Evolutionary conservation across 2,329 filamentous ascomycete species (phyloP).

Genomic region (Diplocarpon rosae): DNA sequence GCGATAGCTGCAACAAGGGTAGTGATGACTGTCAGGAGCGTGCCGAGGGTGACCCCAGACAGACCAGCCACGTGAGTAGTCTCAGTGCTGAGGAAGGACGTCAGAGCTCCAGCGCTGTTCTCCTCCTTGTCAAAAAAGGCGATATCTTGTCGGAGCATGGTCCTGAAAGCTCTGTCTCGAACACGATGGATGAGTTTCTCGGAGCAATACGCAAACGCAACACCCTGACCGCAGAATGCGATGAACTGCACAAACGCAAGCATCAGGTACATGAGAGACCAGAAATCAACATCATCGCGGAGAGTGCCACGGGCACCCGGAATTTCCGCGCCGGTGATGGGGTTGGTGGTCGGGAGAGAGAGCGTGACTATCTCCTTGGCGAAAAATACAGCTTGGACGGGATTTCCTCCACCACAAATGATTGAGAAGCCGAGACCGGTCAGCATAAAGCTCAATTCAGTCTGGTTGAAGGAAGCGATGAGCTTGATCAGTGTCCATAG

Average conservation of each 20-base stretch:
- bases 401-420: constrained; percentile 73
- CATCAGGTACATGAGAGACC: constrained; percentile 82
- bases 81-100: constrained; percentile 79
- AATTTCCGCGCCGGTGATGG: constrained; percentile 34
- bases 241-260: constrained; percentile 65
- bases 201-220: constrained; percentile 75
- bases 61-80: constrained; percentile 83
- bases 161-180: constrained; percentile 70
- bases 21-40: constrained; percentile 67
- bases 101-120: constrained; percentile 81
- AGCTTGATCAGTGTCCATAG: constrained; percentile 69
- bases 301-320: constrained; percentile 31
- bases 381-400: constrained; percentile 70
- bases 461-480: constrained; percentile 67
- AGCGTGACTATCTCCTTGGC: constrained; percentile 75
- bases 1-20: constrained; percentile 67
- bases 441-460: constrained; percentile 62
- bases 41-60: constrained; percentile 78
- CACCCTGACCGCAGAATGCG: constrained; percentile 55
- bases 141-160: constrained; percentile 87
- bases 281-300: constrained; percentile 67
- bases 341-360: constrained; percentile 33
- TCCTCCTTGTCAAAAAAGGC: constrained; percentile 82
- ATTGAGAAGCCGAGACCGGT: constrained; percentile 62
- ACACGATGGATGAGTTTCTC: constrained; percentile 76